A percentile compares a stretch with the other conserved stretches of the same genome.
Conservation (phyloP, 192 early-diverging fungal genomes). For the Coemansia pectinata region DNA sequence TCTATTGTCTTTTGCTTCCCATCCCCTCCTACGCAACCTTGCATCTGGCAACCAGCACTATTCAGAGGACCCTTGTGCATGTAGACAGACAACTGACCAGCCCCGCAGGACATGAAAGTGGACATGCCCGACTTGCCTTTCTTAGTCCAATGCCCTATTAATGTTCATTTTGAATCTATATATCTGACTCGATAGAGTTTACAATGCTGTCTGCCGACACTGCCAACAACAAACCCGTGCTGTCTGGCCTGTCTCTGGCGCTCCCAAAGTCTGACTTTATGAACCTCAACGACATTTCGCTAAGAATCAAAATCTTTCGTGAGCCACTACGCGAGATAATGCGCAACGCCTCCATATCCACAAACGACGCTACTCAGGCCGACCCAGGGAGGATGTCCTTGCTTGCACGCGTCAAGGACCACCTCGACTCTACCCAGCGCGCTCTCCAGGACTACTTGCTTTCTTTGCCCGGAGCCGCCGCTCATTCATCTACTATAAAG, state of each 20-base stretch:
- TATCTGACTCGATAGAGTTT: slow-evolving; percentile 5
- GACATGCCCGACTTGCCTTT: neutral
- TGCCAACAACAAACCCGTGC: neutral
- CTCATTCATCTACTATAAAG: neutral
- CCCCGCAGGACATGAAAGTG: neutral
- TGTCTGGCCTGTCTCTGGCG: slow-evolving; percentile 11
- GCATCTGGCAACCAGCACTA: neutral
- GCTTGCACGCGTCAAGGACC: slow-evolving; percentile 27
- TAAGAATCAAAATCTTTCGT: slow-evolving; percentile 34
- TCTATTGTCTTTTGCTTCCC: neutral
- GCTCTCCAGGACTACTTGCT: slow-evolving; percentile 31
- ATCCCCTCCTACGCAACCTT: neutral
- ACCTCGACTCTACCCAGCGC: slow-evolving; percentile 33
- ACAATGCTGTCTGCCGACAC: slow-evolving; percentile 2
- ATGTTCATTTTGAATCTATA: neutral
- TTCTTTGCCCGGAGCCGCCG: slow-evolving; percentile 21
- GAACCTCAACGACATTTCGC: slow-evolving; percentile 33
- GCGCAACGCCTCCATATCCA: slow-evolving; percentile 18
- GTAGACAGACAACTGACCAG: neutral
- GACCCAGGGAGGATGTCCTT: slow-evolving; percentile 1
- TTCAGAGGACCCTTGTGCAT: neutral
- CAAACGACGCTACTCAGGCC: neutral
- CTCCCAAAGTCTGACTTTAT: slow-evolving; percentile 30
- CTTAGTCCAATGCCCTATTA: neutral
- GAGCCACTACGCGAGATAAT: slow-evolving; percentile 48